phyloP scores from a whole-genome alignment of 306 rosid genomes.

The Rosa lucieae region DNA sequence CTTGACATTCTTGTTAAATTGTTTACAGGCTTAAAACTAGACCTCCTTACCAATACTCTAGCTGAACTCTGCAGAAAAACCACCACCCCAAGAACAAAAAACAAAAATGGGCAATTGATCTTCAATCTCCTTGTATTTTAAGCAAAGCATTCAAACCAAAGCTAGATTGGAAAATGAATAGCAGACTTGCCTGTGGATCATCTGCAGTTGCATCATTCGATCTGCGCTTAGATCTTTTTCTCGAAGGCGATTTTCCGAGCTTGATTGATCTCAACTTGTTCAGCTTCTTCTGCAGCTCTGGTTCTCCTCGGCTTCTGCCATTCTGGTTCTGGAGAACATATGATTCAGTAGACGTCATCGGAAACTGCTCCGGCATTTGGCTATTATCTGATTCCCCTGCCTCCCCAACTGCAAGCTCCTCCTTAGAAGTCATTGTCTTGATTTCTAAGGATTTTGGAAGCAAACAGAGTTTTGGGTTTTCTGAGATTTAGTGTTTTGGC shows the following conservation, averaged over 20 bases:
- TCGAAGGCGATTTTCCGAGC: constrained; percentile 46
- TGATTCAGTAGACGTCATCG: constrained; percentile 29
- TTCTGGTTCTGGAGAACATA: constrained; percentile 22
- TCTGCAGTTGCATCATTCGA: constrained; percentile 38
- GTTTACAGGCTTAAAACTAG: constrained; percentile 32
- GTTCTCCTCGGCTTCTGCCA: constrained; percentile 19
- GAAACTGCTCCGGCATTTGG: constrained; percentile 28
- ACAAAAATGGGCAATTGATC: neutral
- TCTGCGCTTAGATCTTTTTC: constrained; percentile 33
- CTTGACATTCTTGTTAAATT: constrained; percentile 52
- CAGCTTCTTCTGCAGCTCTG: constrained; percentile 47
- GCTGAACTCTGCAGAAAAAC: constrained; percentile 47
- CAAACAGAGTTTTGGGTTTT: neutral
- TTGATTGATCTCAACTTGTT: constrained; percentile 61
- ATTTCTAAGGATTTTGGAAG: neutral
- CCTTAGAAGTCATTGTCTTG: constrained; percentile 17
- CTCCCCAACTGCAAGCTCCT: constrained; percentile 25
- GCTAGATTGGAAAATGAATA: constrained; percentile 4
- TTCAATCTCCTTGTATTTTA: neutral
- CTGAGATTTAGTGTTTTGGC: constrained; percentile 10
- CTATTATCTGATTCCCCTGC: constrained; percentile 1
- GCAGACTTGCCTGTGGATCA: constrained; percentile 47
- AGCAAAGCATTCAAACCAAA: constrained; percentile 6
- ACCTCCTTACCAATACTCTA: constrained; percentile 27
- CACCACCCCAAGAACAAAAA: neutral